Base-by-base conservation (phyloP, 2,329 filamentous ascomycete species). In the Colletotrichum salicis region DNA sequence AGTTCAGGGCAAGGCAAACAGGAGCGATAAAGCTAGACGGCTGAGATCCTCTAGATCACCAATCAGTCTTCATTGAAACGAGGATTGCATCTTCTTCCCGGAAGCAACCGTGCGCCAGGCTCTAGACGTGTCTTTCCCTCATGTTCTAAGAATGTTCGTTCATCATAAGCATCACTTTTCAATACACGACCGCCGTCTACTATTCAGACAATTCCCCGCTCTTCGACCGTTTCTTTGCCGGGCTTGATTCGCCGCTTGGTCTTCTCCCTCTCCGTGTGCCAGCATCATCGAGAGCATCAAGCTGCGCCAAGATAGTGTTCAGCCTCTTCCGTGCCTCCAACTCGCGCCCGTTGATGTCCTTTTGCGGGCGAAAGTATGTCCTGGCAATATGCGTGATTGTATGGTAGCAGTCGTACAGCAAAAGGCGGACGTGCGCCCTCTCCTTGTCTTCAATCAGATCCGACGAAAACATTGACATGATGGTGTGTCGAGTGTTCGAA, bases 391-490 rank as follows among this genome's bases (percentile, higher is more conserved):
- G 79, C 5, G 85, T 83, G 1, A 86, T 81, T 4, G 87, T 85
- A 73, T 90, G 87, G 76, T 89, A 91, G 75, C 87, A 88, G 73
- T 87, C 84, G 78, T 91, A 91, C 3, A 91, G 78, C 2, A 91
- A 78, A 7, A 89, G 75, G 12, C 89, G 84, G 2, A 84, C 78
- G n/a, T 80, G 75, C 0, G 82, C 83, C 68, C 84, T 83, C n/a
- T 81, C 79, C 24, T 77, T 76, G 70, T 86, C 84, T 56, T 87
- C 84, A 56, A 88, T 79, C 2, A 85, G 72, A 41, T 54, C 77
- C 55, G 73, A 68, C 15, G 63, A 62, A 52, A 67, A 58, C 5
- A 55, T 15, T 24, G 67, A 54, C 27, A 48, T 57, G 10, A 45
- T 22, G 3, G 74, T 58, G 13, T 74, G 68, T n/a, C 74, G 70